These are phyloP conservation scores for Talaromyces sp. DNA, from an alignment of 2,329 filamentous ascomycete species.

Conservation along the genomic window DNA sequence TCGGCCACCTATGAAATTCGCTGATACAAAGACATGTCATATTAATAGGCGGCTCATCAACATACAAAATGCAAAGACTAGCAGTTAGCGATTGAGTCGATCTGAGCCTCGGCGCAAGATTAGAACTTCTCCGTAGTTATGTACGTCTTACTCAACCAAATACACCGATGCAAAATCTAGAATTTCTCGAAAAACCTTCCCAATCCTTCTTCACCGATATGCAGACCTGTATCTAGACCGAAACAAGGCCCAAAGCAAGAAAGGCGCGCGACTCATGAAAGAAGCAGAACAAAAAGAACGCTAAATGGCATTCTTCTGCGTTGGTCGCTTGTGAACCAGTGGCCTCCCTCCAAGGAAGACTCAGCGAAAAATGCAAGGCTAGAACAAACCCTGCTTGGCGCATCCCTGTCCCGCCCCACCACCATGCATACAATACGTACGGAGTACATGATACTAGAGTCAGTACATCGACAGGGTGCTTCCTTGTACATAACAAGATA, in stretches of 20 bases:
- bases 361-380: slow-evolving; percentile 1
- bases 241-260: neutral
- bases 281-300: neutral
- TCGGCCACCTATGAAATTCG: neutral
- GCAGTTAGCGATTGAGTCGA: neutral
- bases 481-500: neutral
- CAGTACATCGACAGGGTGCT: neutral
- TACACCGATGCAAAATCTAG: neutral
- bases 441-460: slow-evolving; percentile 10
- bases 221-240: neutral
- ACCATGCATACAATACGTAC: slow-evolving; percentile 11
- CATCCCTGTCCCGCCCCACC: slow-evolving; percentile 2
- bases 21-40: neutral
- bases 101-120: neutral
- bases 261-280: neutral
- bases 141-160: too few relatives aligned
- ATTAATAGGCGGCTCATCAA: neutral
- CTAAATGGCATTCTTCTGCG: slow-evolving; percentile 11
- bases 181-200: neutral
- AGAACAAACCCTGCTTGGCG: slow-evolving; percentile 10
- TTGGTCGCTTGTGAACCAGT: slow-evolving; percentile 14
- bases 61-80: neutral
- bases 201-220: slow-evolving; percentile 2
- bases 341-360: slow-evolving; percentile 1
- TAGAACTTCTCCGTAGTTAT: too few relatives aligned